Evolutionary conservation across 768 basidiomycete genomes (phyloP).

Genomic region (Hygrocybe coccinea): DNA sequence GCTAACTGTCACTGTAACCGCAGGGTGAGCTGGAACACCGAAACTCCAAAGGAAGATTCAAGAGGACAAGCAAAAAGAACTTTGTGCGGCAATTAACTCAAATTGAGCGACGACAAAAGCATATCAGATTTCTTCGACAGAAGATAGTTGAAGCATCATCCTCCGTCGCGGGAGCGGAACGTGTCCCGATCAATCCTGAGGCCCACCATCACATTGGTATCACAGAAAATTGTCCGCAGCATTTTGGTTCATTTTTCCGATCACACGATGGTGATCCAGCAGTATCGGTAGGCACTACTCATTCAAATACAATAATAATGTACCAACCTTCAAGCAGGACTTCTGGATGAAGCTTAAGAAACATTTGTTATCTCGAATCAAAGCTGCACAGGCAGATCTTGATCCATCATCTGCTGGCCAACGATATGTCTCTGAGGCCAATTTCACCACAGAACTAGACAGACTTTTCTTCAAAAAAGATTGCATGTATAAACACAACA

Average conservation of each 20-base stretch:
- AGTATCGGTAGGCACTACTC: not conserved
- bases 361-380: conserved; percentile 18
- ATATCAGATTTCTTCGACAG: not conserved
- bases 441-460: not conserved
- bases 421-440: not conserved
- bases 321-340: conserved; percentile 11
- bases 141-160: not conserved
- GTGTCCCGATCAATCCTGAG: not conserved
- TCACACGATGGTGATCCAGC: conserved; percentile 1
- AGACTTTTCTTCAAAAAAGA: conserved; percentile 13
- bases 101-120: conserved; percentile 12
- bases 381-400: not conserved
- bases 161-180: too few relatives aligned
- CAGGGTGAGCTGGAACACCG: conserved; percentile 35
- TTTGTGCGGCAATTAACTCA: conserved; percentile 17
- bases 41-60: conserved; percentile 25
- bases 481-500: conserved; percentile 17
- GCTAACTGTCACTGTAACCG: not conserved
- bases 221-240: not conserved
- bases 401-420: not conserved
- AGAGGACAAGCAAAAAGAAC: conserved; percentile 21
- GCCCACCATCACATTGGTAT: not conserved
- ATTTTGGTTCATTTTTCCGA: not conserved
- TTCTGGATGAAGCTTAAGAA: conserved; percentile 27
- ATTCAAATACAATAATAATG: not conserved